Evolutionary conservation across 805 yeast species (phyloP).

Genomic region (Kodamaea neixiangensis): DNA sequence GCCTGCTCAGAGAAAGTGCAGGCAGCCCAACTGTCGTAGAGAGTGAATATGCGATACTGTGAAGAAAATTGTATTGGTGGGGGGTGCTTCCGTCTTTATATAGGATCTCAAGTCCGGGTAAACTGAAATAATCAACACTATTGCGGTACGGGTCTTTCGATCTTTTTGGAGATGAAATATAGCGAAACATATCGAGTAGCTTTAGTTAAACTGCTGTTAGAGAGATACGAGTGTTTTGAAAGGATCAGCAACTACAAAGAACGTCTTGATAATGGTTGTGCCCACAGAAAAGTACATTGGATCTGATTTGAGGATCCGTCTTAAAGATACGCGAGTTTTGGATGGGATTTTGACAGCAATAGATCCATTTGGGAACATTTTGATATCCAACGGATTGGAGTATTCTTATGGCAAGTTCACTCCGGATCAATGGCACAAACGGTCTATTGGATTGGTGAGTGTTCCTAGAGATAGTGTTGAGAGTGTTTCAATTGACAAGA

Average conservation of each 20-base stretch:
- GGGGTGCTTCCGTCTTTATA: neutral
- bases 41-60: conserved; percentile 24
- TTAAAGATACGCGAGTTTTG: conserved; percentile 33
- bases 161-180: too few relatives aligned
- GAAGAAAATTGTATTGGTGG: neutral
- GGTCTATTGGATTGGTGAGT: conserved; percentile 30
- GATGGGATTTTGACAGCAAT: conserved; percentile 42
- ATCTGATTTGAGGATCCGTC: conserved; percentile 24
- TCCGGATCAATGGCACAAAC: conserved; percentile 19
- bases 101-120: neutral
- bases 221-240: neutral
- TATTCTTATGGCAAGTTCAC: conserved; percentile 30
- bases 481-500: conserved; percentile 22
- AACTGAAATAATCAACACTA: neutral
- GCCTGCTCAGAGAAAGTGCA: conserved; percentile 8
- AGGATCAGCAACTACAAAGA: too few relatives aligned
- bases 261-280: conserved; percentile 2
- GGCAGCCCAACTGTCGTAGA: conserved; percentile 14
- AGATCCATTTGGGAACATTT: conserved; percentile 46
- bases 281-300: conserved; percentile 34
- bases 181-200: too few relatives aligned
- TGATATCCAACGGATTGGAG: conserved; percentile 38
- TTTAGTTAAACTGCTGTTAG: too few relatives aligned
- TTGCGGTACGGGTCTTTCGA: neutral
- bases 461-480: conserved; percentile 23